Conservation (phyloP, 1,139 yeast species). For the Lodderomyces jiufengensis region DNA sequence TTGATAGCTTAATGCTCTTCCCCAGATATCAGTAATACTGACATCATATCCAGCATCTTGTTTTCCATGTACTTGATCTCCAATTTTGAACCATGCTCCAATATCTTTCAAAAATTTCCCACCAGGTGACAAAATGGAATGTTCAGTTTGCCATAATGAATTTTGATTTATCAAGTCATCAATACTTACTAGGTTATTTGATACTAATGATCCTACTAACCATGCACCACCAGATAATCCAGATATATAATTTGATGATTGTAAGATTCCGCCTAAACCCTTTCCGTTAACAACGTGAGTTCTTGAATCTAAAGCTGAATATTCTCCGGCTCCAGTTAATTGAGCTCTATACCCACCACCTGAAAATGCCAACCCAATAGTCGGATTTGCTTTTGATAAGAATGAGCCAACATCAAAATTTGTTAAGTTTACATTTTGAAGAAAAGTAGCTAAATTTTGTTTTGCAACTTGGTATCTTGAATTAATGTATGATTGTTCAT, state of each 20-base stretch:
- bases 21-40: constrained; percentile 37
- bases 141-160: constrained; percentile 34
- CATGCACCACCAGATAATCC: constrained; percentile 42
- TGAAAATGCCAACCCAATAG: constrained; percentile 70
- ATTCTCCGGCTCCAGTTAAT: constrained; percentile 85
- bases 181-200: constrained; percentile 35
- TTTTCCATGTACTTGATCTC: constrained; percentile 26
- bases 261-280: constrained; percentile 35
- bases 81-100: constrained; percentile 18
- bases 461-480: constrained; percentile 52
- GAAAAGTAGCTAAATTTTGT: constrained; percentile 51
- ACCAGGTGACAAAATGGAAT: constrained; percentile 10
- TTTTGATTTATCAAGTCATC: constrained; percentile 28
- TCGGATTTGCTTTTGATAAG: constrained; percentile 24
- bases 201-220: constrained; percentile 32
- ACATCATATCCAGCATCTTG: constrained; percentile 28
- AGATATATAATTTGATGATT: constrained; percentile 32
- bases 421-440: constrained; percentile 53
- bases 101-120: constrained; percentile 7
- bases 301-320: constrained; percentile 76
- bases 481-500: constrained; percentile 39
- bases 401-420: constrained; percentile 68
- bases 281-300: constrained; percentile 50
- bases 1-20: constrained; percentile 38
- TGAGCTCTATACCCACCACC: constrained; percentile 95